These are phyloP conservation scores for Funneliformis caledonium DNA, from an alignment of 371 early-diverging fungal genomes.

Conservation along the genomic window DNA sequence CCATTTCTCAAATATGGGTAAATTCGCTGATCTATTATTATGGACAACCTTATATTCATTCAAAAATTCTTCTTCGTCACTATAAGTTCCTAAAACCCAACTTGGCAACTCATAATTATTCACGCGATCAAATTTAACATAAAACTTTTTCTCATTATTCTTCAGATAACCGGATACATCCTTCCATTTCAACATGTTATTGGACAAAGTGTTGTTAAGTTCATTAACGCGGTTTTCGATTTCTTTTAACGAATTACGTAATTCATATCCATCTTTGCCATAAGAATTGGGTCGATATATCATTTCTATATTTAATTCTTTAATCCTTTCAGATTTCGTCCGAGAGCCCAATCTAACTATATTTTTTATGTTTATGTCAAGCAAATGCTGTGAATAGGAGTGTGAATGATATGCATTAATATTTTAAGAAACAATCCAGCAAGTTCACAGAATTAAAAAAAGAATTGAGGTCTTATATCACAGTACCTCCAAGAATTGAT, in stretches of 20 bases:
- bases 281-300: conserved; percentile 4
- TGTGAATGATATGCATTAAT: background rate
- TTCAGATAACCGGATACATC: background rate
- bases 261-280: no score
- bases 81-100: background rate
- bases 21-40: background rate
- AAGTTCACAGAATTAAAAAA: background rate
- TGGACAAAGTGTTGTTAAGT: background rate
- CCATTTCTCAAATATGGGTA: background rate
- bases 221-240: background rate
- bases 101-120: no score
- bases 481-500: conserved; percentile 52
- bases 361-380: background rate
- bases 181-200: background rate
- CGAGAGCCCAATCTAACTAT: conserved; percentile 55
- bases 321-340: conserved; percentile 45
- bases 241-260: background rate
- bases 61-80: background rate
- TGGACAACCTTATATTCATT: background rate
- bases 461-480: background rate
- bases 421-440: background rate
- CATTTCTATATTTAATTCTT: conserved; percentile 42
- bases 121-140: no score
- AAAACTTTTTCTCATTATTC: no score
- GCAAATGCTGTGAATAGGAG: background rate